Conservation (phyloP, 1,139 yeast genomes). For the Diutina sp. region DNA sequence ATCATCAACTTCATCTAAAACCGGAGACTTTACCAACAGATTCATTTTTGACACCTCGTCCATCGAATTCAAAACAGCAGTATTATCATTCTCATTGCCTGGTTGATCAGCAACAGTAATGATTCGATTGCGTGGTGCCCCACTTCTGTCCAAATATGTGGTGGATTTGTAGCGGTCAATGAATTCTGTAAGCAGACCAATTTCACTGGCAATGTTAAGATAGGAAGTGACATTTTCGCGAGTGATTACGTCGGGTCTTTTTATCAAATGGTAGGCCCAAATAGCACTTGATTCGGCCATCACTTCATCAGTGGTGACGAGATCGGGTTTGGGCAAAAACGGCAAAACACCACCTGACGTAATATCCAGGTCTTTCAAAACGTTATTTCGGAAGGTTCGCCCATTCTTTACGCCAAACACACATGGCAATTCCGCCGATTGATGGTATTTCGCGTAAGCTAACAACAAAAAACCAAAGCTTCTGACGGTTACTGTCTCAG, state of each 20-base stretch:
- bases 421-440: conserved; percentile 20
- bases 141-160: conserved; percentile 28
- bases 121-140: conserved; percentile 11
- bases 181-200: conserved; percentile 37
- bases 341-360: conserved; percentile 24
- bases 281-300: conserved; percentile 71
- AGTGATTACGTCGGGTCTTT: conserved; percentile 29
- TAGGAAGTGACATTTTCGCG: conserved; percentile 34
- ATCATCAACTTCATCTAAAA: conserved; percentile 9
- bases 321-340: conserved; percentile 44
- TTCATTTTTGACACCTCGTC: not conserved
- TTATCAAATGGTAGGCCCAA: conserved; percentile 41
- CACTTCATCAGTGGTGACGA: conserved; percentile 29
- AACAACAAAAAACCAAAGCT: conserved; percentile 42
- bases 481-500: conserved; percentile 22
- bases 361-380: conserved; percentile 18
- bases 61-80: conserved; percentile 4
- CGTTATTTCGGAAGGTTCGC: conserved; percentile 28
- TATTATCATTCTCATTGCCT: conserved; percentile 7
- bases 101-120: conserved; percentile 12
- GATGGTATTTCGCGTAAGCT: conserved; percentile 35
- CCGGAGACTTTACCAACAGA: conserved; percentile 16
- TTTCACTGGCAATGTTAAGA: conserved; percentile 39
- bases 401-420: conserved; percentile 34
- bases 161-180: conserved; percentile 32